Evolutionary conservation across 1,284 basidiomycete species (phyloP).

Genomic region (Leccinum huronense): DNA sequence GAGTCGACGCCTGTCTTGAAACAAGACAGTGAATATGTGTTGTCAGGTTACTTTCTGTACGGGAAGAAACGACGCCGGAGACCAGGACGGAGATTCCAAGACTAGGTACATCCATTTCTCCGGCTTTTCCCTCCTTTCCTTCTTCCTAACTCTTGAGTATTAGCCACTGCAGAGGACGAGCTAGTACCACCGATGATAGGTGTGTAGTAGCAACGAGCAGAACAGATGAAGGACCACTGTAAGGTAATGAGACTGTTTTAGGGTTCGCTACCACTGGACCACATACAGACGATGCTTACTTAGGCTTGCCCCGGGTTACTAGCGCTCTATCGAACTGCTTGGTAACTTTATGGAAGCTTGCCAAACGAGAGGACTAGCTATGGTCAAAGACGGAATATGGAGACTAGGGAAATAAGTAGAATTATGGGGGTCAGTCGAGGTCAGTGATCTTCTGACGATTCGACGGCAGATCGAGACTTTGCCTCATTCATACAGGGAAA

Average conservation of each 20-base stretch:
- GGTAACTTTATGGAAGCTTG: conserved; percentile 72
- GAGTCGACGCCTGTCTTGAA: conserved; percentile 79
- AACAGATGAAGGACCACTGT: no score
- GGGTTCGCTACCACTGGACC: conserved; percentile 65
- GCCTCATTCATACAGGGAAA: no score
- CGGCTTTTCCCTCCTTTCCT: neutral
- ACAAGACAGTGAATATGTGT: conserved; percentile 53
- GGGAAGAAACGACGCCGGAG: conserved; percentile 41
- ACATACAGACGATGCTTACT: conserved; percentile 84
- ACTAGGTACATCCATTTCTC: conserved; percentile 33
- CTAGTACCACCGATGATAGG: conserved; percentile 10
- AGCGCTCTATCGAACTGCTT: conserved; percentile 74
- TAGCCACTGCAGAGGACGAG: conserved; percentile 42
- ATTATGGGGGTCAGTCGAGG: neutral
- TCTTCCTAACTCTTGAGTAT: conserved; percentile 13
- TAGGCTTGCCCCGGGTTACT: conserved; percentile 75
- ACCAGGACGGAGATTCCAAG: conserved; percentile 27
- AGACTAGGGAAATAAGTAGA: conserved; percentile 43
- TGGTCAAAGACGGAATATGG: conserved; percentile 72
- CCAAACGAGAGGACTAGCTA: conserved; percentile 77
- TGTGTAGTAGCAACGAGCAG: no score
- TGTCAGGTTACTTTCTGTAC: conserved; percentile 58
- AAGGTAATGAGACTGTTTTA: no score
- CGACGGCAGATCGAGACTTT: neutral
- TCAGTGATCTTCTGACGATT: no score